Evolutionary conservation across 2,329 filamentous ascomycete genomes (phyloP).

Genomic region (Sporothrix protearum): DNA sequence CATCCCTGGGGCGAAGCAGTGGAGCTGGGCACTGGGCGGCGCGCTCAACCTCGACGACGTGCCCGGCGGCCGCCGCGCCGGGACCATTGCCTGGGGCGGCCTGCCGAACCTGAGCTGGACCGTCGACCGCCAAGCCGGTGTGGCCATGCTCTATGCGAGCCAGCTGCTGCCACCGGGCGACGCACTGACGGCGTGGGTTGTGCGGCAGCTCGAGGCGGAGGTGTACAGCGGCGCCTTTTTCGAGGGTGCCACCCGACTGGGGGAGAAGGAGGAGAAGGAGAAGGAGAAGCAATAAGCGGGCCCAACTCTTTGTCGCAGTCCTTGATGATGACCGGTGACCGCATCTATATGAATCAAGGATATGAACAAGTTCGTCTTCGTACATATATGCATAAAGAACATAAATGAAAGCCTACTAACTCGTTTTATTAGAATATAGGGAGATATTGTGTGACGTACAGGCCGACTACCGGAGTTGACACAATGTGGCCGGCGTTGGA

Average conservation of each 20-base stretch:
- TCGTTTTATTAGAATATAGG: no score
- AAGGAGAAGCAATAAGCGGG: no score
- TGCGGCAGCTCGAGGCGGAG: background rate
- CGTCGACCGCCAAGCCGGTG: background rate
- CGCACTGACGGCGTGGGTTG: background rate
- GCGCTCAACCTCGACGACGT: background rate
- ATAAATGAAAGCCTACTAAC: no score
- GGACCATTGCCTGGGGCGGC: slow-evolving; percentile 4
- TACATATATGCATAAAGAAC: no score
- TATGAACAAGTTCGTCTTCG: no score
- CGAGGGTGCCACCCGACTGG: background rate
- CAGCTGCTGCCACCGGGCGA: slow-evolving; percentile 10
- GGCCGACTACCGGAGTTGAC: no score
- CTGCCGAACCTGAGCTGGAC: background rate
- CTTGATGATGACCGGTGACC: no score
- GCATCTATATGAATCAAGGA: no score
- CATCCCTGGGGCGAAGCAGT: background rate
- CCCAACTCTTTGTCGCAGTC: no score
- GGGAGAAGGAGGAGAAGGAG: background rate
- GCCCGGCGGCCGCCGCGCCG: background rate
- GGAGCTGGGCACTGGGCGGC: background rate
- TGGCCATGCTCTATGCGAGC: slow-evolving; percentile 11
- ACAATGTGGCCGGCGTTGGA: no score
- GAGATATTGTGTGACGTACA: no score
- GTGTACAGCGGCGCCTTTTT: background rate